Conservation (phyloP, 2,329 filamentous ascomycete species). For the Cladophialophora psammophila region DNA sequence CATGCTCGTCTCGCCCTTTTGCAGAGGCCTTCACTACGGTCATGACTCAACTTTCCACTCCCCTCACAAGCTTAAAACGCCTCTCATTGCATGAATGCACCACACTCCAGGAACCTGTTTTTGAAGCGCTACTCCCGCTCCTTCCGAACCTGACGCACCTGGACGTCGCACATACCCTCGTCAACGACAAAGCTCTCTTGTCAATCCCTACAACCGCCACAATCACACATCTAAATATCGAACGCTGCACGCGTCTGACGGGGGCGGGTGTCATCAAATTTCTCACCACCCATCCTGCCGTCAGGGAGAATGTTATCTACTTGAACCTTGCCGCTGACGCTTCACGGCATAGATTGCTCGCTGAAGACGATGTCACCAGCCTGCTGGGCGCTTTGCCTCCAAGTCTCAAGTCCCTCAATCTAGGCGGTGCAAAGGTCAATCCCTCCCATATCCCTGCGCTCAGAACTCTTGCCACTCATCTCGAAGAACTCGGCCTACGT, state of each 20-base stretch:
- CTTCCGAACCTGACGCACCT: slow-evolving; percentile 75
- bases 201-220: slow-evolving; percentile 74
- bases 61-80: slow-evolving; percentile 64
- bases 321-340: slow-evolving; percentile 77
- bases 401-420: slow-evolving; percentile 74
- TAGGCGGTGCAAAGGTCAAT: slow-evolving; percentile 77
- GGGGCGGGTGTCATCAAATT: slow-evolving; percentile 74
- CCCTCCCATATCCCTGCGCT: slow-evolving; percentile 69
- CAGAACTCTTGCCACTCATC: slow-evolving; percentile 70
- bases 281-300: slow-evolving; percentile 73
- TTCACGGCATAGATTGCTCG: slow-evolving; percentile 74
- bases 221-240: slow-evolving; percentile 79
- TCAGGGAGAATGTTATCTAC: slow-evolving; percentile 68
- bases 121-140: slow-evolving; percentile 75
- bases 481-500: slow-evolving; percentile 79
- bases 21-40: slow-evolving; percentile 69
- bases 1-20: slow-evolving; percentile 73
- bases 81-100: slow-evolving; percentile 81
- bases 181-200: slow-evolving; percentile 74
- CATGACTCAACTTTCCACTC: slow-evolving; percentile 55
- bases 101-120: slow-evolving; percentile 70
- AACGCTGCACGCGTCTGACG: slow-evolving; percentile 75
- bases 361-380: slow-evolving; percentile 68
- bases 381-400: slow-evolving; percentile 71
- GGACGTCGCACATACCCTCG: slow-evolving; percentile 78